Base-by-base conservation (phyloP, 257 asterid species). In the Solanum corneliomulleri region DNA sequence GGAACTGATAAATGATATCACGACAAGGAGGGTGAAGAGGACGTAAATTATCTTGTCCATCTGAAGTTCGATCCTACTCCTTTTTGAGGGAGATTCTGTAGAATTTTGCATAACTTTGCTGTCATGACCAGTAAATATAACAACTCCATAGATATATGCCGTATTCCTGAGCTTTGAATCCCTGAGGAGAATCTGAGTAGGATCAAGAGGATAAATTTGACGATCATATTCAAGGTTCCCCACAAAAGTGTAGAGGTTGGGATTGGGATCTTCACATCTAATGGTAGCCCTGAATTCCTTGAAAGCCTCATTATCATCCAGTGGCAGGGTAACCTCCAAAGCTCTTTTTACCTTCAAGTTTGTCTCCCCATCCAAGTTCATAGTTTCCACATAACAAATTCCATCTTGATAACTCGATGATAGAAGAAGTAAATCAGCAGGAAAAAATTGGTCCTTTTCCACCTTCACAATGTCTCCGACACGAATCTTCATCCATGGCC, bases 321-420 rank as follows among this genome's bases (percentile, higher is more conserved):
- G 88, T 33, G 92, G 86, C 84, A 95, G 87, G 11, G 98, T 95
- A 58, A 86, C 90, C 93, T 96, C 99, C 85, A 92, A 66, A 85
- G 98, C 94, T 85, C 97, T 92, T 91, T 96, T 96, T 58, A 96
- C 98, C 91, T 96, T 96, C 91, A 96, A 92, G 92, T 96, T 96
- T 78, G 99, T 96, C 92, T 96, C 99, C 85, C 99, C 99, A 35
- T 96, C 99, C 87, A 96, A 92, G 91, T 96, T 96, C 99, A 96
- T 95, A 68, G 99, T 96, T 89, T 96, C 99, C 42, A 96, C 99
- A 70, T 96, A 96, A 89, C 99, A 96, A 80, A 96, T 96, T 35
- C 99, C 99, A 87, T 96, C 99, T 74, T 94, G 98, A 75, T 94
- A 95, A 92, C 96, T 94, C 7, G 99, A 94, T 60, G 99, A 94